These are phyloP conservation scores for Penicillium crustosum DNA, from an alignment of 2,329 filamentous ascomycete genomes.

Conservation along the genomic window DNA sequence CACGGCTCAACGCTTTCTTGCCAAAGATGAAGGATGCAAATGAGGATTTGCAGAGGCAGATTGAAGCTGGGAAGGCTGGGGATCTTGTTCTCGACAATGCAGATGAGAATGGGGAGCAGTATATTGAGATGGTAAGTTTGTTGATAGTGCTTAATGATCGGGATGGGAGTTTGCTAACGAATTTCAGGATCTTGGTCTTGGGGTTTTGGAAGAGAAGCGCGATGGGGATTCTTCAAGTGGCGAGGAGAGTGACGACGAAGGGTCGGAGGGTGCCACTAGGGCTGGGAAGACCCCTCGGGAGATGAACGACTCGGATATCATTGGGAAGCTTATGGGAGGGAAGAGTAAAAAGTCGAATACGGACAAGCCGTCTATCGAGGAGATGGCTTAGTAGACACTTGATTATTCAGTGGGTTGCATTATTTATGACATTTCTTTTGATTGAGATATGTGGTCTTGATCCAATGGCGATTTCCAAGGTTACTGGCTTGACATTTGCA, in stretches of 20 bases:
- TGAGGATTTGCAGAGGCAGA: constrained; percentile 41
- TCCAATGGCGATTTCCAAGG: not conserved
- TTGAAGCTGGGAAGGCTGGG: constrained; percentile 34
- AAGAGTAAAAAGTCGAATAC: constrained; percentile 30
- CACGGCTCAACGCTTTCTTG: constrained; percentile 43
- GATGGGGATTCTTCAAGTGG: constrained; percentile 21
- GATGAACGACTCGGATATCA: constrained; percentile 29
- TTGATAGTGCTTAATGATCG: not conserved
- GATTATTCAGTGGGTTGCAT: not conserved
- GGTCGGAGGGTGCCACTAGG: constrained; percentile 1
- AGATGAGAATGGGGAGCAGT: constrained; percentile 35
- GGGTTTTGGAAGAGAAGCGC: constrained; percentile 45
- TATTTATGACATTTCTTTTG: not conserved
- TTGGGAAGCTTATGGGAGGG: constrained; percentile 41
- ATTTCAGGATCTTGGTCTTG: constrained; percentile 44
- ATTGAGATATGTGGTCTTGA: not conserved
- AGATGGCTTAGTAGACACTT: constrained; percentile 29
- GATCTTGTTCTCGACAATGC: constrained; percentile 39
- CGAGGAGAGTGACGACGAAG: constrained; percentile 21
- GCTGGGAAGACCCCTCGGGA: constrained; percentile 14
- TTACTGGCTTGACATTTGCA: constrained; percentile 4
- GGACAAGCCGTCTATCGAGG: constrained; percentile 41
- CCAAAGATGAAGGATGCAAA: constrained; percentile 47
- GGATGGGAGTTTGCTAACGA: constrained; percentile 2
- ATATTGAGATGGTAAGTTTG: constrained; percentile 45